Base-by-base conservation (phyloP, 2,329 filamentous ascomycete species). In the Triangularia setosa region DNA sequence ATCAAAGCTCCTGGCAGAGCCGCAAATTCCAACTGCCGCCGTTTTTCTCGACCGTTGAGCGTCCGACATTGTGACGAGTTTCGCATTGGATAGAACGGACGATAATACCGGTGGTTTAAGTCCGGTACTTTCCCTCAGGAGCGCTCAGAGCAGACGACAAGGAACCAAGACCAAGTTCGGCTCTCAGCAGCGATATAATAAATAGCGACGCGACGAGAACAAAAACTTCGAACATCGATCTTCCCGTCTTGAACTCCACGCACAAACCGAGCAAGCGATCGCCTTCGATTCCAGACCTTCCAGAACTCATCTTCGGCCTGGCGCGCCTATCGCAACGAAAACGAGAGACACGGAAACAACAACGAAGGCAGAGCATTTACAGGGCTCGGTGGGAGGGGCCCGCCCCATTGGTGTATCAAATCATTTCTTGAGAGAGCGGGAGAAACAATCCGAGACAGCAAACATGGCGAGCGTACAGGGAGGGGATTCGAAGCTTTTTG, bases 401-500 rank as follows among this genome's bases (percentile, higher is more conserved):
- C 52, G 52, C 52, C 52, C 52, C 52, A 23, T 25, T 8, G 12
- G 23, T 21, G n/a, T 48, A 21, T 48, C 18, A 48, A 16, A 48
- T 21, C n/a, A 48, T 21, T 14, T n/a, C 55, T 18, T 23, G 24
- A 25, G 48, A 61, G n/a, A 53, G 18, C 53, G 48, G 23, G 44
- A 28, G 40, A 9, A 48, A 48, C n/a, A 21, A 48, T 48, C 18
- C 40, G 56, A 58, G 25, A 61, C 62, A 63, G 69, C 69, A 75
- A 79, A 73, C 74, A 87, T 87, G 84, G 82, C 84, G 73, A 80
- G 75, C 73, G 78, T 82, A 67, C 80, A 81, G 68, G 92, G 91
- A 81, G 93, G 95, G 80, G 95, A 98, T 87, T 96, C 95, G 81
- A 98, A 97, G 87, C 89, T 99, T 81, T 99, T 99, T 83, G 94